Conservation (phyloP, 495 filamentous ascomycete species). For the Neurospora sp. region DNA sequence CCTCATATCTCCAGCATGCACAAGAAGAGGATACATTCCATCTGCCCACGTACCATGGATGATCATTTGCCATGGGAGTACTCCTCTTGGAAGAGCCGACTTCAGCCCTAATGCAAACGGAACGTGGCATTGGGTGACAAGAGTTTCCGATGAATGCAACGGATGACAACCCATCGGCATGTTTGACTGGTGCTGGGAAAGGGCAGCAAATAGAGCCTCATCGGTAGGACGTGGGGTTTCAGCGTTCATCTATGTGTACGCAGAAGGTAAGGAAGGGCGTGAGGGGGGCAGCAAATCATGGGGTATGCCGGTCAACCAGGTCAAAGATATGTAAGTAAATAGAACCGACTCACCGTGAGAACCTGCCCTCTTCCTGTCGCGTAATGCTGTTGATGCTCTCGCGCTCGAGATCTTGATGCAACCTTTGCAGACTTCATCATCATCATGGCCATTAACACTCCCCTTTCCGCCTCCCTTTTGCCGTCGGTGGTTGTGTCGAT, state of each 20-base stretch:
- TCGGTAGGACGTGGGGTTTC: background rate
- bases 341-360: conserved; percentile 11
- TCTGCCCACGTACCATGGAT: background rate
- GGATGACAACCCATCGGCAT: background rate
- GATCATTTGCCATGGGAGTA: background rate
- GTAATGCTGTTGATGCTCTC: conserved; percentile 8
- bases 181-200: background rate
- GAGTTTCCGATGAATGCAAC: background rate
- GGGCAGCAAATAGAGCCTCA: background rate
- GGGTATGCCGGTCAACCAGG: background rate
- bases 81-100: background rate
- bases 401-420: conserved; percentile 21
- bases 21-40: background rate
- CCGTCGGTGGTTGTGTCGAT: conserved; percentile 1
- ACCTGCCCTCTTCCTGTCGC: background rate
- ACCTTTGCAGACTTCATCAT: conserved; percentile 17
- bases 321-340: background rate
- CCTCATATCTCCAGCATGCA: background rate
- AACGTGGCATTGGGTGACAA: background rate
- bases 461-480: background rate
- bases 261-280: background rate
- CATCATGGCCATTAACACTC: background rate
- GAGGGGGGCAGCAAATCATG: background rate
- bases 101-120: background rate
- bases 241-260: too few relatives aligned